A percentile compares a stretch with the other conserved stretches of the same genome.
Evolutionary conservation across 1,284 basidiomycete species (phyloP).

Genomic region (Hypsizygus ulmarius): DNA sequence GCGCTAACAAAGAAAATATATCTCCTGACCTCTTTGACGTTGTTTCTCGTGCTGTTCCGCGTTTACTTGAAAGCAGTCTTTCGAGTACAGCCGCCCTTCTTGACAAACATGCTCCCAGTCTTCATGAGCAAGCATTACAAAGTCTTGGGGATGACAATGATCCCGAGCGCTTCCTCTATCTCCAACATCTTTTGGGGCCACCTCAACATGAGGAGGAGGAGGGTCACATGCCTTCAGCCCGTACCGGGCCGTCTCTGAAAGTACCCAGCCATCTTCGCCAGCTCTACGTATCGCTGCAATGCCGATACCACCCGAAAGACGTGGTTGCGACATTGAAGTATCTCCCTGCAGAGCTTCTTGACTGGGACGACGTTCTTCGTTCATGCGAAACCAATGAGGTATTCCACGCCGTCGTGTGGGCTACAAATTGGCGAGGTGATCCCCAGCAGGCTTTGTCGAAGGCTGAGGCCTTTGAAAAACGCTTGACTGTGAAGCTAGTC

Average conservation of each 20-base stretch:
- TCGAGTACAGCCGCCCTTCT: constrained; percentile 72
- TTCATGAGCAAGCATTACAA: constrained; percentile 61
- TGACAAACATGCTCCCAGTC: constrained; percentile 61
- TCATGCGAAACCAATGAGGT: constrained; percentile 68
- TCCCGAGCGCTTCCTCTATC: constrained; percentile 72
- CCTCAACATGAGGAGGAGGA: constrained; percentile 45
- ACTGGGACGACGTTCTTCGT: constrained; percentile 55
- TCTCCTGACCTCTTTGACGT: constrained; percentile 52
- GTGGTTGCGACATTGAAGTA: constrained; percentile 69
- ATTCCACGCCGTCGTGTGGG: constrained; percentile 85
- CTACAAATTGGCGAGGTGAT: constrained; percentile 63
- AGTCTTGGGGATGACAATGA: constrained; percentile 43
- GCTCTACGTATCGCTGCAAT: constrained; percentile 74
- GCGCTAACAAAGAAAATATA: constrained; percentile 43
- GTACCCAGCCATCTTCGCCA: constrained; percentile 51
- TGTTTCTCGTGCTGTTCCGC: constrained; percentile 57
- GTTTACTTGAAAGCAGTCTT: constrained; percentile 63
- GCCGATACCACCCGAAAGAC: constrained; percentile 61
- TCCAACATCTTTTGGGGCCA: constrained; percentile 73
- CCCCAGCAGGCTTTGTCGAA: constrained; percentile 67
- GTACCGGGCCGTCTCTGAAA: constrained; percentile 35
- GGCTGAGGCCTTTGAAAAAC: constrained; percentile 59
- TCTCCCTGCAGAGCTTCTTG: constrained; percentile 54
- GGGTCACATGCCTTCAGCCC: constrained; percentile 24
- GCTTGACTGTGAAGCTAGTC: constrained; percentile 51